Evolutionary conservation across 2,329 filamentous ascomycete species (phyloP), one percentile per base, ranked within the genome.

Genomic region (Orbilia javanica): DNA sequence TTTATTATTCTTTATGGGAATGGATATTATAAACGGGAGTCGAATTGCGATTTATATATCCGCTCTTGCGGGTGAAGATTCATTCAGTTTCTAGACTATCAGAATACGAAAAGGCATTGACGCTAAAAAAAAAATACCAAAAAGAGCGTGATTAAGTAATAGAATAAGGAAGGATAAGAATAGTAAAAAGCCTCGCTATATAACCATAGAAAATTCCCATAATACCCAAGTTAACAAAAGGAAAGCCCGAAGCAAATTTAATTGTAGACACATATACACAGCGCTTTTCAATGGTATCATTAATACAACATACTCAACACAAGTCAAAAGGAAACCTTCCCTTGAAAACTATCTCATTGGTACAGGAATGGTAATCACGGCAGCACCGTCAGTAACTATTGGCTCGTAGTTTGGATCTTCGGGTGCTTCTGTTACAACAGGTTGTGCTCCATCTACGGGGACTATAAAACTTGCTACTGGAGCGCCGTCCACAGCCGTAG

Each of bases 231-330:
- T 31, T 53, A 52, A 65, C 7, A 65, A 48, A 52, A 53, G 15
- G 15, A 55, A 65, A 55, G n/a, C n/a, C 39, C 25, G 13, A 36
- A 72, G 27, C 25, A 53, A n/a, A 53, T 39, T 39, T 39, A 15
- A 39, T 39, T 39, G 36, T 31, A n/a, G 27, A 11, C n/a, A n/a
- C n/a, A n/a, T n/a, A 66, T 25, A 66, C 60, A 44, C 36, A 10
- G 3, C 3, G 70, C 60, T 72, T 72, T 67, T 62, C 48, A 42
- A 53, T 77, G 66, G 66, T 66, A 77, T 71, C 57, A 71, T 71
- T 71, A 64, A 68, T 71, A 62, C 73, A 77, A 71, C 73, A 71
- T 7, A 52, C 13, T 22, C 66, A 77, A 77, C 73, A 77, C 73
- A 77, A 50, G 13, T 46, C n/a, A 1, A 27, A 46, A 4, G 22